phyloP scores from a whole-genome alignment of 2,329 filamentous ascomycete genomes.

The Colletotrichum sp. region DNA sequence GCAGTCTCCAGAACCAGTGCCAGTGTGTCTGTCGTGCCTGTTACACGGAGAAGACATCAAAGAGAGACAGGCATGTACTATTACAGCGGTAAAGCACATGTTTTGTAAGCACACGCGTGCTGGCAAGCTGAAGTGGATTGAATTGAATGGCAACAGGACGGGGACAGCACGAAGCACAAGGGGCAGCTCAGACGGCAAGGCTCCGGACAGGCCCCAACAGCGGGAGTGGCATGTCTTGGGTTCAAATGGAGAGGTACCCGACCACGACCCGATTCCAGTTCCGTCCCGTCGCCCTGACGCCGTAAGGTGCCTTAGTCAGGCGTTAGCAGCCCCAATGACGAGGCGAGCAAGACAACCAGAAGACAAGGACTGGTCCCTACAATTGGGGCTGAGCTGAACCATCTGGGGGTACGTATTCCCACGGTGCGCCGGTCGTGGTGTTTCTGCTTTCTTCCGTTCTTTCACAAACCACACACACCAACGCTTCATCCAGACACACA shows the following conservation, averaged over 20 bases:
- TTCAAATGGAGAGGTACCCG: not conserved
- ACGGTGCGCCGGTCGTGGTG: not conserved
- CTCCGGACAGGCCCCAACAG: not conserved
- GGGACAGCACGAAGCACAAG: not conserved
- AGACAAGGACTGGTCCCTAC: not conserved
- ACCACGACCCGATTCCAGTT: not conserved
- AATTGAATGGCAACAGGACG: not conserved
- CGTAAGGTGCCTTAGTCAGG: not conserved
- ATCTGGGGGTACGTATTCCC: not conserved
- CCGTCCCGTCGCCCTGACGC: not conserved
- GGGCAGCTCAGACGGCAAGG: not conserved
- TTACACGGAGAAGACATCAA: not conserved
- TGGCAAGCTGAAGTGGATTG: not conserved
- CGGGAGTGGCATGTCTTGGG: not conserved
- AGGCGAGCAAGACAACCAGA: not conserved
- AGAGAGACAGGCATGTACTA: no score
- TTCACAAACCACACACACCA: not conserved
- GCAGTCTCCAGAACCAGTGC: not conserved
- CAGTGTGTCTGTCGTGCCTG: not conserved
- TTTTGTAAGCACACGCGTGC: not conserved
- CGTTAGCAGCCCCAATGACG: not conserved
- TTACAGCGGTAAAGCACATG: not conserved
- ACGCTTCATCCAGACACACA: not conserved
- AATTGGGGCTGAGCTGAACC: slow-evolving; percentile 1
- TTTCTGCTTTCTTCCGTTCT: not conserved